Evolutionary conservation across 106 monocot genomes (phyloP), one percentile per base, ranked within the genome.

Genomic region (Acorus calamus): DNA sequence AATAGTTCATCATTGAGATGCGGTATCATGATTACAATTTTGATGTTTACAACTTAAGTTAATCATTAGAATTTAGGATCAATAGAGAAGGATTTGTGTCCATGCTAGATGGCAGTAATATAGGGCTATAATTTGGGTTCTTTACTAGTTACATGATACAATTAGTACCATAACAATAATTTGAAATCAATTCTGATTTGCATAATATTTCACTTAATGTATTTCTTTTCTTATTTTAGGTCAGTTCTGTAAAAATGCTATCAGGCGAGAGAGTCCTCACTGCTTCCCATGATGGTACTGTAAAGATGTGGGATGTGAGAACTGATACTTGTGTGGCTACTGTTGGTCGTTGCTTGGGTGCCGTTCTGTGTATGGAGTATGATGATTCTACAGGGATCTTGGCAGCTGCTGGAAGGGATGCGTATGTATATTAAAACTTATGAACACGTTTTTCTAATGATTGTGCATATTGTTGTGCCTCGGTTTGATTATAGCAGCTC

Each of bases 301-400:
- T 98, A 46, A 98, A 98, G 70, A 98, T 98, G 98, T 98, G 92
- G 98, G 98, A 98, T 74, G 92, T 98, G 14, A 92, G 98, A 75
- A 98, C 98, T 60, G 91, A 91, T 79, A 98, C 87, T 55, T 98
- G 98, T 92, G 92, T 85, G 41, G 98, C 91, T 60, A 98, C 98
- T 64, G 92, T 98, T 75, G 98, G 92, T 68, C 92, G 88, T 46
- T 80, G 80, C 65, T 69, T 56, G 12, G 88, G 82, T 83, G 87
- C 88, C 42, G 71, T 98, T 72, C 78, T 88, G 55, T 98, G 92
- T 75, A 92, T 98, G 87, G 98, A 98, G 73, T 98, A 98, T 83
- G 92, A 98, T 49, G 98, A 98, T 62, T 72, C 85, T 61, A 85
- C 80, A 44, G 87, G 98, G 75, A 92, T 92, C 53, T 77, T 98